These are phyloP conservation scores for Chenopodium berlandieri DNA, from an alignment of 148 eudicot species.

Conservation along the genomic window DNA sequence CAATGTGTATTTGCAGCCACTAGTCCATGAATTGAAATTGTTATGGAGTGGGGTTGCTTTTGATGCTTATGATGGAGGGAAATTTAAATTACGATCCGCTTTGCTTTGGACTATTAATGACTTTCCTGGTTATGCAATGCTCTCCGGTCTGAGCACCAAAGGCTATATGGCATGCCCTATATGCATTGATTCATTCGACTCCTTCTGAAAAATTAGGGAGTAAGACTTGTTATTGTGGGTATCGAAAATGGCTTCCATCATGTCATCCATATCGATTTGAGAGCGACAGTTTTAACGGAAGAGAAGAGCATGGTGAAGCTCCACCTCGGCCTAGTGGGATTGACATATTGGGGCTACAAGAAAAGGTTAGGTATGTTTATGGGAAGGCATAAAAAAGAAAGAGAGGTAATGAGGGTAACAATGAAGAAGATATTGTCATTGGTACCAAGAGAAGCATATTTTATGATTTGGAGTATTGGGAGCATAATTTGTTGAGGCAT, in stretches of 20 bases:
- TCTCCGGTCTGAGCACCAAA: slow-evolving; percentile 15
- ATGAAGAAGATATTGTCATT: neutral
- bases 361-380: neutral
- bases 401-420: neutral
- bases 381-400: neutral
- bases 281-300: slow-evolving; percentile 15
- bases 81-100: neutral
- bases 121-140: slow-evolving; percentile 21
- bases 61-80: slow-evolving; percentile 4
- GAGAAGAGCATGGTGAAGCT: neutral
- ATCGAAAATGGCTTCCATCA: slow-evolving; percentile 5
- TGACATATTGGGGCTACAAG: neutral
- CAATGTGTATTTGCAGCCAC: slow-evolving; percentile 8
- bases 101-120: slow-evolving; percentile 18
- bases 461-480: neutral
- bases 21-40: slow-evolving; percentile 12
- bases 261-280: slow-evolving; percentile 6
- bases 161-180: slow-evolving; percentile 18
- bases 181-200: slow-evolving; percentile 7
- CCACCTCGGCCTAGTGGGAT: neutral
- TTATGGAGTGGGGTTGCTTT: slow-evolving; percentile 13
- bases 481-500: slow-evolving; percentile 13
- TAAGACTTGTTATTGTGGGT: slow-evolving; percentile 4
- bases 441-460: neutral
- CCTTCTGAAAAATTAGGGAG: neutral